phyloP scores from a whole-genome alignment of 129 eudicot species.

The Arctium minus region DNA sequence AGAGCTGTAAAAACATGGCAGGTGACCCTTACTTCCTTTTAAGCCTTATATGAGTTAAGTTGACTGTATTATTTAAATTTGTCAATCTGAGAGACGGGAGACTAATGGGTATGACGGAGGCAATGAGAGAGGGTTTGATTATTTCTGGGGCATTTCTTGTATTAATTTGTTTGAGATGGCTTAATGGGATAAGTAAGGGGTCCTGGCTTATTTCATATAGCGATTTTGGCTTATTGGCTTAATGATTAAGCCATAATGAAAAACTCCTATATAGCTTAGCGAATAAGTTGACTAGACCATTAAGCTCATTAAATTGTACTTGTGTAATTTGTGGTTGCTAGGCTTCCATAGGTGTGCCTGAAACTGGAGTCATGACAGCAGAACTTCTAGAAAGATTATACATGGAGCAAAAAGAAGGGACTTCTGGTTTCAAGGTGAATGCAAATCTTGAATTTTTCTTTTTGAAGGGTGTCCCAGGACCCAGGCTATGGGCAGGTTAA shows the following conservation, averaged over 20 bases:
- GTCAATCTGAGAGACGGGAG: too few species aligned
- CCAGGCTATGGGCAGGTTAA: too few species aligned
- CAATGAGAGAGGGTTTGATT: too few species aligned
- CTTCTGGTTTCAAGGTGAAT: constrained; percentile 20
- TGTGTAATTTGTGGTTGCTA: constrained; percentile 23
- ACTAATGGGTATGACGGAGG: too few species aligned
- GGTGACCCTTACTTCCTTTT: constrained; percentile 33
- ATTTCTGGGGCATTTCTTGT: too few species aligned
- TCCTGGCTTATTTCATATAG: too few species aligned
- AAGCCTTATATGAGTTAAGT: neutral
- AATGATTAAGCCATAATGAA: neutral
- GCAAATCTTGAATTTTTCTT: constrained; percentile 6
- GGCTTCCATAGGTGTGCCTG: constrained; percentile 66
- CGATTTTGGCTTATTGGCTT: neutral
- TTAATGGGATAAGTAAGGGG: too few species aligned
- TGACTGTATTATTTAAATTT: neutral
- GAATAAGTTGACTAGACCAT: neutral
- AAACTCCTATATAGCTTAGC: neutral
- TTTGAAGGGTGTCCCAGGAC: too few species aligned
- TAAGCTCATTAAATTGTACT: constrained; percentile 3
- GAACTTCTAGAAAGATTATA: constrained; percentile 69
- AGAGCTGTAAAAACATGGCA: constrained; percentile 99
- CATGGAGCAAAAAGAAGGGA: constrained; percentile 21
- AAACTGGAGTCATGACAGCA: constrained; percentile 87
- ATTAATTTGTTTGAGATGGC: too few species aligned